These are phyloP conservation scores for Cydonia oblonga DNA, from an alignment of 331 rosid species.

Conservation along the genomic window DNA sequence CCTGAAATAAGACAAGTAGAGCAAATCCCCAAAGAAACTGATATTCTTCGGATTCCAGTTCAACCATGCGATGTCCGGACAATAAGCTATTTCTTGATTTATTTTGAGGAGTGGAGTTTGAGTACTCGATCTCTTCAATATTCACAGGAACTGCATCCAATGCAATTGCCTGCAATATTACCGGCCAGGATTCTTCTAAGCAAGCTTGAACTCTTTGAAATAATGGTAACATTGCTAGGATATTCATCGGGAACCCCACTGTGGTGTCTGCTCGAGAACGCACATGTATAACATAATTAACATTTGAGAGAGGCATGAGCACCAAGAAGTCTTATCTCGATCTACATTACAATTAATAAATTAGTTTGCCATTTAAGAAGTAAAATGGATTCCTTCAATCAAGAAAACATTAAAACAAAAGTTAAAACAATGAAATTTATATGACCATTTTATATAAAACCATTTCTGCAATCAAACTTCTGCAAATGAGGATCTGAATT, in stretches of 20 bases:
- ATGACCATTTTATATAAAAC: constrained; percentile 37
- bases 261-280: constrained; percentile 69
- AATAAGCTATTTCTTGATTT: constrained; percentile 28
- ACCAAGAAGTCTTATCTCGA: constrained; percentile 83
- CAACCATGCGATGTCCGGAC: constrained; percentile 77
- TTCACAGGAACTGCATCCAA: constrained; percentile 76
- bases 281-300: constrained; percentile 42
- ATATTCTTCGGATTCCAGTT: constrained; percentile 57
- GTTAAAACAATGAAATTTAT: background rate
- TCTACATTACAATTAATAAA: constrained; percentile 35
- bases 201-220: constrained; percentile 82
- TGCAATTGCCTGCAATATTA: constrained; percentile 89
- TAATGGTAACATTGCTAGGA: constrained; percentile 55
- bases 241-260: constrained; percentile 63
- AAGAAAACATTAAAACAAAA: background rate
- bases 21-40: constrained; percentile 85
- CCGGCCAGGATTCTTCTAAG: constrained; percentile 99
- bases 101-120: constrained; percentile 21
- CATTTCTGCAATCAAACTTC: constrained; percentile 13
- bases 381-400: background rate
- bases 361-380: background rate
- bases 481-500: constrained; percentile 43
- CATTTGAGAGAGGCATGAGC: constrained; percentile 98
- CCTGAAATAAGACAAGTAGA: constrained; percentile 69
- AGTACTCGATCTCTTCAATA: constrained; percentile 34